Percentiles rank a stretch among this genome's conserved stretches.
Conservation (phyloP, 495 filamentous ascomycete species). For the Hypoxylon intermedium region DNA sequence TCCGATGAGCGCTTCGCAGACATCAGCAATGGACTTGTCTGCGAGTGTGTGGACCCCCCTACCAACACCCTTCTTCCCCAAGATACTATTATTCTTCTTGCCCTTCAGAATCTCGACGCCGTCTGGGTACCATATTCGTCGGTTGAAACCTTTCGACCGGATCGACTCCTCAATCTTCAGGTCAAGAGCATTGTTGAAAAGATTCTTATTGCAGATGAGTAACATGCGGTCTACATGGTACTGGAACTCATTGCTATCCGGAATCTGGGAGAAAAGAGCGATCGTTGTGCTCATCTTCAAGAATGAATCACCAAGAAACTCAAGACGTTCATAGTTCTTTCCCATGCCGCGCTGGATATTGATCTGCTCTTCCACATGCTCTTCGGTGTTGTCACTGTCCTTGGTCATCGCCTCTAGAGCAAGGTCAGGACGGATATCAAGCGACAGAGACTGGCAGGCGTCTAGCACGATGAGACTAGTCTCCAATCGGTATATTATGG, state of each 20-base stretch:
- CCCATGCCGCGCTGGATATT: constrained; percentile 91
- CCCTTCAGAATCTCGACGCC: constrained; percentile 66
- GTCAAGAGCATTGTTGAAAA: constrained; percentile 76
- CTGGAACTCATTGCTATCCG: constrained; percentile 81
- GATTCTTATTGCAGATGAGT: constrained; percentile 89
- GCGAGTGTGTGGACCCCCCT: constrained; percentile 70
- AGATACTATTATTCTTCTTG: constrained; percentile 41
- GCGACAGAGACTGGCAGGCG: constrained; percentile 59
- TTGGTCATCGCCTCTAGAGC: constrained; percentile 94
- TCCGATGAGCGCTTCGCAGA: constrained; percentile 94
- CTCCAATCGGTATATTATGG: constrained; percentile 83
- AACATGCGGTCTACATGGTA: constrained; percentile 92
- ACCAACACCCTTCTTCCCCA: constrained; percentile 45
- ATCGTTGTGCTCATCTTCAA: constrained; percentile 96
- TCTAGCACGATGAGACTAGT: constrained; percentile 82
- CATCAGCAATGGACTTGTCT: constrained; percentile 95
- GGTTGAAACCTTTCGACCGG: constrained; percentile 80
- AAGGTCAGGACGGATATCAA: constrained; percentile 68
- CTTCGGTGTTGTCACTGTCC: constrained; percentile 88
- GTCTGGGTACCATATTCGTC: constrained; percentile 82
- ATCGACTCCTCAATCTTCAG: constrained; percentile 78
- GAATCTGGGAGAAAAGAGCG: constrained; percentile 74
- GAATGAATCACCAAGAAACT: constrained; percentile 93
- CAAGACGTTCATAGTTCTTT: constrained; percentile 93
- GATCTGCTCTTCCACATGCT: constrained; percentile 71